Percentiles rank a stretch among this genome's conserved stretches.
phyloP scores from a whole-genome alignment of 176 grass and related monocot species.

The Coix lacrymajobi region DNA sequence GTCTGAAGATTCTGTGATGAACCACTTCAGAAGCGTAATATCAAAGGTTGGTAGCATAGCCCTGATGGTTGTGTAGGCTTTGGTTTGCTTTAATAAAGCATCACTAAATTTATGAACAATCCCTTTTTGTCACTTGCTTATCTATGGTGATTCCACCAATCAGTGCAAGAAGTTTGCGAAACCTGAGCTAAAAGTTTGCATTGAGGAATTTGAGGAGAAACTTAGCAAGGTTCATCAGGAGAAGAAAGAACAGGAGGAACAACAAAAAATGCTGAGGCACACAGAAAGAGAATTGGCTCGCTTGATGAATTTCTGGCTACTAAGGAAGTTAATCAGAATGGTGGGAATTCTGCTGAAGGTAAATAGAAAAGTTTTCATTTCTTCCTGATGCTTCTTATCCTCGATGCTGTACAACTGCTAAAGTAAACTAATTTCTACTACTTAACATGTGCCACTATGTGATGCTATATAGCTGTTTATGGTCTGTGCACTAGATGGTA shows the following conservation, averaged over 20 bases:
- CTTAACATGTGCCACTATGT: background rate
- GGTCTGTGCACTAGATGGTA: background rate
- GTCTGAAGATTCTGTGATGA: conserved; percentile 80
- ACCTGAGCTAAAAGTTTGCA: conserved; percentile 68
- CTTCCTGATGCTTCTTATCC: background rate
- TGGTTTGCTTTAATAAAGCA: conserved; percentile 7
- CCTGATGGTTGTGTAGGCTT: background rate
- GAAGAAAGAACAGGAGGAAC: conserved; percentile 90
- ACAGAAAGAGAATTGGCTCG: conserved; percentile 55
- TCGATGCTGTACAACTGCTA: background rate
- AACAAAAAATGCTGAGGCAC: conserved; percentile 68
- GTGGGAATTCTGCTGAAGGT: conserved; percentile 44
- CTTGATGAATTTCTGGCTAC: conserved; percentile 50
- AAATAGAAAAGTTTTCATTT: conserved; percentile 6
- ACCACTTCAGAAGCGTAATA: conserved; percentile 82
- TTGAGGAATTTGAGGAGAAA: conserved; percentile 99
- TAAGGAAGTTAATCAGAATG: conserved; percentile 25
- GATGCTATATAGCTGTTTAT: background rate
- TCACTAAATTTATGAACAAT: background rate
- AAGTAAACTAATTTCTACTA: background rate
- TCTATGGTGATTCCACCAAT: conserved; percentile 21
- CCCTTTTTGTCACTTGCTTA: conserved; percentile 3
- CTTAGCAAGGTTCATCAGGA: conserved; percentile 73
- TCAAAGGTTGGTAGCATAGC: conserved; percentile 58
- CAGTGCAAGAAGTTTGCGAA: conserved; percentile 98